Evolutionary conservation across 805 yeast species (phyloP), one percentile per base, ranked within the genome.

Genomic region (Candida fluviatilis): DNA sequence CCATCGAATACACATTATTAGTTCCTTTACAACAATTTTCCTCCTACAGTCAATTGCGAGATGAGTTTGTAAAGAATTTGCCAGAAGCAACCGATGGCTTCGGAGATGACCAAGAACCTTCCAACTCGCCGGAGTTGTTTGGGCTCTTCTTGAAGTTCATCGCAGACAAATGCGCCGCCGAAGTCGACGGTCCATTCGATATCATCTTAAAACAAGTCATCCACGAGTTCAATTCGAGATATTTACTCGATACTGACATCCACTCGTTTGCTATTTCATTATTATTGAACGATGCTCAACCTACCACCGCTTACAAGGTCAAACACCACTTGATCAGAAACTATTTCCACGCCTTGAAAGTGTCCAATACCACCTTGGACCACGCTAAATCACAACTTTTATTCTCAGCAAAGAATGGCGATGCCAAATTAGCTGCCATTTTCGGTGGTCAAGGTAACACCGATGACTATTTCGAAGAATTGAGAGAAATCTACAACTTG

Each of bases 361-460:
- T 52, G 46, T 54, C 64, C 24, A 54, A 58, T 31, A 46, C 56
- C 37, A 41, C 39, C 26, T 51, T 60, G 35, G 46, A 51, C 23
- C 45, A 49, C 27, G 43, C 44, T 24, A 59, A 56, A 38, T 57
- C 66, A 4, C 62, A 84, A 36, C 72, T 91, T 41, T 74, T 88
- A 59, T 72, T 79, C 45, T 79, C 84, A 36, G 76, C 76, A n/a
- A 72, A 30, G 64, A 38, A 38, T 2, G 39, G 40, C 25, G 41
- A 39, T 36, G 86, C 90, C 32, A 70, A 73, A 43, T 64, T 90
- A 40, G 79, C 76, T 43, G 95, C 97, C 47, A 80, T 93, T 50
- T 93, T 91, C 55, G 99, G 99, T 60, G 99, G 99, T 56, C 99
- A 93, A 72, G 99, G 99, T 66, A 91, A 88, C 71, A 82, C 95